These are phyloP conservation scores for Kwoniella newhampshirensis DNA, from an alignment of 768 basidiomycete species.

Conservation along the genomic window DNA sequence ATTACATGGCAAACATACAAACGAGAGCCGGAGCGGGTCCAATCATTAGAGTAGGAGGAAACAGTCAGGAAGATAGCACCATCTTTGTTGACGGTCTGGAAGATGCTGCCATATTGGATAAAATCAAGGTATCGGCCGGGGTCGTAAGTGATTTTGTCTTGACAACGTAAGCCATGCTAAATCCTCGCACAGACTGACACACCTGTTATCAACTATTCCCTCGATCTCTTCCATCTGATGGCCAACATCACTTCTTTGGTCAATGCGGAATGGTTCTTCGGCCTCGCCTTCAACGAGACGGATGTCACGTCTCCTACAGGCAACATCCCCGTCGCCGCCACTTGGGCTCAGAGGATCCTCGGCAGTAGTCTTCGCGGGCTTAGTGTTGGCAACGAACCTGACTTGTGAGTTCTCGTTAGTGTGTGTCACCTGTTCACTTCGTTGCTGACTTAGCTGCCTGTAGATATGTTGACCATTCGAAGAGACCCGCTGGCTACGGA, in stretches of 20 bases:
- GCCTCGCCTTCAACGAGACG: constrained; percentile 62
- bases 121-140: constrained; percentile 49
- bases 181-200: constrained; percentile 39
- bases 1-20: constrained; percentile 71
- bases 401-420: constrained; percentile 63
- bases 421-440: background rate
- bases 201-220: constrained; percentile 51
- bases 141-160: constrained; percentile 27
- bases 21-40: constrained; percentile 64
- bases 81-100: constrained; percentile 58
- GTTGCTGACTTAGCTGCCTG: no score
- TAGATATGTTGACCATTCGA: constrained; percentile 49
- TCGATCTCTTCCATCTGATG: constrained; percentile 59
- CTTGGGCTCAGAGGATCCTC: constrained; percentile 63
- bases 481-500: constrained; percentile 43
- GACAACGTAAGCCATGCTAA: constrained; percentile 9
- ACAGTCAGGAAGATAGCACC: constrained; percentile 70
- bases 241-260: constrained; percentile 62
- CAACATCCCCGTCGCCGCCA: constrained; percentile 61
- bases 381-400: constrained; percentile 76
- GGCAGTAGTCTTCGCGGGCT: constrained; percentile 67
- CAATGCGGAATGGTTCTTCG: constrained; percentile 66
- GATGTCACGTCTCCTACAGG: constrained; percentile 54
- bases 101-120: constrained; percentile 60
- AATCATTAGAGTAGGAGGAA: constrained; percentile 72